A percentile compares a stretch with the other conserved stretches of the same genome.
Conservation (phyloP, 2,329 filamentous ascomycete genomes). For the Coniochaeta hoffmannii region DNA sequence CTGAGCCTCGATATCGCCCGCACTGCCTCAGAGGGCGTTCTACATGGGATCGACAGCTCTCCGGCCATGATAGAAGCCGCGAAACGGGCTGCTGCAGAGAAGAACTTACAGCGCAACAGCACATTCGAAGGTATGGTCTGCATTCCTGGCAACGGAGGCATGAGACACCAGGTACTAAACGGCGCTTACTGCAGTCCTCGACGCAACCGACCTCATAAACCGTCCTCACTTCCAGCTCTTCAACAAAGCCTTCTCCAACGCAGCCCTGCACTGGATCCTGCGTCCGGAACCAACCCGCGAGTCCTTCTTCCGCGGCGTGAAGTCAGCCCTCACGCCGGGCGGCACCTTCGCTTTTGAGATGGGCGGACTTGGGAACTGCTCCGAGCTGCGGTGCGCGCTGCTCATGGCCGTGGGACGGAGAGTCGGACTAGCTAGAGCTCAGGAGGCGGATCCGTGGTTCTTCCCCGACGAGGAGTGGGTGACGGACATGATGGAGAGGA, state of each 20-base stretch:
- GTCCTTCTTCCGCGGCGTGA: constrained; percentile 45
- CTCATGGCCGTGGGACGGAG: constrained; percentile 44
- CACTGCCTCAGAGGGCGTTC: constrained; percentile 33
- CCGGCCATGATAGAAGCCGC: constrained; percentile 50
- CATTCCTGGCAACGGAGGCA: background rate
- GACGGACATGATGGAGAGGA: constrained; percentile 29
- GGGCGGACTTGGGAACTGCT: constrained; percentile 63
- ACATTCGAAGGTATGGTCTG: constrained; percentile 35
- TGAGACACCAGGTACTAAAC: too few relatives aligned
- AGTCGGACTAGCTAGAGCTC: constrained; percentile 39
- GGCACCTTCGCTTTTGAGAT: constrained; percentile 62
- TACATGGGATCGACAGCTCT: constrained; percentile 54
- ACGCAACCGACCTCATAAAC: constrained; percentile 33
- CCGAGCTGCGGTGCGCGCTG: constrained; percentile 53
- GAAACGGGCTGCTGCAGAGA: constrained; percentile 25
- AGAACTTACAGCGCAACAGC: constrained; percentile 24
- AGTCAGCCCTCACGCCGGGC: constrained; percentile 42
- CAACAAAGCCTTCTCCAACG: constrained; percentile 58
- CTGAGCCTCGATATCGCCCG: constrained; percentile 47
- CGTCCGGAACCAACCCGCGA: constrained; percentile 31
- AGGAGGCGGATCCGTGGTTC: constrained; percentile 58
- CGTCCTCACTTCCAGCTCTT: constrained; percentile 30
- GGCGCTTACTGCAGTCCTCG: too few relatives aligned
- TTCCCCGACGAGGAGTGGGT: constrained; percentile 61
- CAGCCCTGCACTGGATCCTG: constrained; percentile 62